Evolutionary conservation across 176 grass and related monocot species (phyloP).

Genomic region (Bolboschoenus planiculmis): DNA sequence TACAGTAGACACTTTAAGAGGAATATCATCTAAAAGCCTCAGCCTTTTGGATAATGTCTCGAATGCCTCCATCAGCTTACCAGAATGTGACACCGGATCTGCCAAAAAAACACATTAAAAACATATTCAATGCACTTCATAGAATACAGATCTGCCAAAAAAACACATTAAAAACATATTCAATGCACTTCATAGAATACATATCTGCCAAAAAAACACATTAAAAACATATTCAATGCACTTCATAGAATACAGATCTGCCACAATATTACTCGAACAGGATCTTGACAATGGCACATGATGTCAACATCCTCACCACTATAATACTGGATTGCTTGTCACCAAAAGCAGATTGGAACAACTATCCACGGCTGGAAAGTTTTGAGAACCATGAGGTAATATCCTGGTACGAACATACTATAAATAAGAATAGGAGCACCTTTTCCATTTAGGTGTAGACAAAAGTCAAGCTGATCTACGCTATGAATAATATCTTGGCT

Average conservation of each 20-base stretch:
- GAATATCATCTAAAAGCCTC: slow-evolving; percentile 64
- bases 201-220: slow-evolving; percentile 10
- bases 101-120: slow-evolving; percentile 19
- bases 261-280: neutral
- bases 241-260: neutral
- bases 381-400: neutral
- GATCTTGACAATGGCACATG: neutral
- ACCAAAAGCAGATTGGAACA: neutral
- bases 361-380: neutral
- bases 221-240: neutral
- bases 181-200: neutral
- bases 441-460: slow-evolving; percentile 56
- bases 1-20: slow-evolving; percentile 82
- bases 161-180: slow-evolving; percentile 5
- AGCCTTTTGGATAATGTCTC: slow-evolving; percentile 61
- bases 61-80: slow-evolving; percentile 59
- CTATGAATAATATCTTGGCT: slow-evolving; percentile 58
- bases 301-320: neutral
- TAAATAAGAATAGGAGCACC: slow-evolving; percentile 26
- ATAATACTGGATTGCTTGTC: neutral
- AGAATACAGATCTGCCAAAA: neutral
- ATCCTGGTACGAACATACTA: neutral
- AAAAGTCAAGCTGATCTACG: slow-evolving; percentile 96
- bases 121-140: neutral
- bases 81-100: slow-evolving; percentile 78